Base-by-base conservation (phyloP, 768 basidiomycete species). In the Russula dissimulans region DNA sequence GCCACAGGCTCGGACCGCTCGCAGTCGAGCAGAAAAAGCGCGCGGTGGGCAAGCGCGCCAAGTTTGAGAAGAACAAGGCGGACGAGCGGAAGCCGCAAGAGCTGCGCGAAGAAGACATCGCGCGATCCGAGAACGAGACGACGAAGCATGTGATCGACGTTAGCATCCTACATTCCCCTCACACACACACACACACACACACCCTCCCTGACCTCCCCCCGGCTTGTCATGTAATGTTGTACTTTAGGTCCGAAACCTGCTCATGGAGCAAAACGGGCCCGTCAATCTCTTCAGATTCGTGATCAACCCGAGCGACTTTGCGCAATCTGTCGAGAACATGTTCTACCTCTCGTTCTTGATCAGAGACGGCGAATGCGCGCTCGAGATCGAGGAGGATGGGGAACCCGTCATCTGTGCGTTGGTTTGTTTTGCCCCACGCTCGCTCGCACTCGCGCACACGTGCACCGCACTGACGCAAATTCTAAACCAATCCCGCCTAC, bases 311-410 rank as follows among this genome's bases (percentile, higher is more conserved):
- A 73, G 86, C 32, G 85, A 89, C 67, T 99, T 91, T 69, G 88
- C 86, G 0, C 95, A 99, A 69, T 91, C 90, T 0, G 92, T 98
- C 14, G 97, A 99, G 74, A 99, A 99, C 70, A 77, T 95, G 26
- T 98, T 99, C 71, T 94, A 97, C 68, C 78, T 95, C 2, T 92
- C 91, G 0, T 98, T 99, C 74, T 78, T 97, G 62, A 89, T 97
- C 48, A 81, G 89, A 34, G 90, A 95, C 64, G 92, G 88, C 3
- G 81, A 83, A 67, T 90, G 85, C 60, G 86, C 86, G 11, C 76
- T 91, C 32, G 87, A 92, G 64, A 79, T 81, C 6, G 75, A 79
- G 36, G 76, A 82, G 8, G 77, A 87, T 0, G 87, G 85, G 0
- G 85, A 90, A 66, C 87, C 91, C 7, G 70, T 85, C 18, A 82